Evolutionary conservation across 73 alveolate species (phyloP), one percentile per base, ranked within the genome.

Genomic region (Tetrahymena borealis): DNA sequence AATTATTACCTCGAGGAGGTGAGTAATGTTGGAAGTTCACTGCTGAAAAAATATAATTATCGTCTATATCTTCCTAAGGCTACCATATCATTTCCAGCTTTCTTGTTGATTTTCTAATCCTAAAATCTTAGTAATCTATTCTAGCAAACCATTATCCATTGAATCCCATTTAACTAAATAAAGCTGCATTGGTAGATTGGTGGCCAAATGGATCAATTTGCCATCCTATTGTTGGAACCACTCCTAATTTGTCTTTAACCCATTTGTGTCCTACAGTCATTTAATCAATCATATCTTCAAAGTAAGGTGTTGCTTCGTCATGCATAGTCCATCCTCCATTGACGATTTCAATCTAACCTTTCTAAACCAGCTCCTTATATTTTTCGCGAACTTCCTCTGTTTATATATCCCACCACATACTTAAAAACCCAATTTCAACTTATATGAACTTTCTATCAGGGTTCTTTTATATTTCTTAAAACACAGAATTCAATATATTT

Each of bases 181-280:
- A 91, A 31, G 97, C 96, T 11, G 99, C 98, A 90, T 97, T 95
- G 0, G 99, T 98, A 28, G 97, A 35, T 28, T 99, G 96, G 91
- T 98, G 99, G 2, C 99, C 99, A 91, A 98, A 98, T n/a, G 99
- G 99, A 92, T 98, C 99, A 39, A 98, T 95, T 94, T 97, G 96
- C 99, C 99, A 98, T 36, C 99, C 99, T 11, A 96, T 96, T 90
- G 92, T 96, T 11, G 99, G 99, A 32, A 93, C 92, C 33, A 94
- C 95, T 28, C 98, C 98, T 90, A 98, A 94, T 96, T 98, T 97
- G 93, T 96, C 96, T 91, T 93, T 91, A 35, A 98, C 93, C 94
- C 94, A 98, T 42, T 97, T 94, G 94, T 97, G 98, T 2, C 99
- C 99, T n/a, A 94, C 95, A 92, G 96, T 79, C 94, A 97, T 95